Base-by-base conservation (phyloP, 495 filamentous ascomycete genomes). In the Parathielavia hyrcaniae region DNA sequence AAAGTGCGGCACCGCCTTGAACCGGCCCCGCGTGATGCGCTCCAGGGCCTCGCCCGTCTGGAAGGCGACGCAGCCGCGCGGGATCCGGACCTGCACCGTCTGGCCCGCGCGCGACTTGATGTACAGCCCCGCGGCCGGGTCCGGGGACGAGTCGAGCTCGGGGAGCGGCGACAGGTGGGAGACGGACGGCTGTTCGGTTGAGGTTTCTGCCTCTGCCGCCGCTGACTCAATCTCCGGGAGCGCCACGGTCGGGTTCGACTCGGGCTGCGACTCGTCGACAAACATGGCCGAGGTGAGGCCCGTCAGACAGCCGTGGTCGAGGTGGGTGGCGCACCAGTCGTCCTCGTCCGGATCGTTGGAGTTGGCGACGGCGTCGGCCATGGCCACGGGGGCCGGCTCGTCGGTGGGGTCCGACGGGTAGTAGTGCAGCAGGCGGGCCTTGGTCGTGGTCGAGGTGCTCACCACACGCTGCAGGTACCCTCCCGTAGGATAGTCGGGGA, bases 251-350 rank as follows among this genome's bases (percentile, higher is more conserved):
- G 68, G 69, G 5, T 78, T 74, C n/a, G 73, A 72, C 61, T 71
- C 69, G 13, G 77, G n/a, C n/a, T n/a, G n/a, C n/a, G n/a, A 71
- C 72, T 97, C 92, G 68, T 97, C 90, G 61, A 97, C 78, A 69
- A 95, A 99, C 89, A 97, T 93, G 41, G 92, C 90, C 7, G 87
- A 90, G 1, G 95, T 99, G 34, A 99, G 78, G 17, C 93, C 93
- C 0, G 91, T 96, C 23, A 98, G 77, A 69, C 93, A 97, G 50
- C 92, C 90, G 61, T 96, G 90, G 69, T 96, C 92, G 49, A 92
- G 74, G 69, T 98, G 95, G 3, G 90, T 96, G 4, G 91, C 88
- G 71, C 93, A 99, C 93, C 93, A 99, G 69, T 91, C 89, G 69
- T 97, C 92, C 55, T 87, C 84, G 38, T 82, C 81, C n/a, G 69